Evolutionary conservation across 768 basidiomycete species (phyloP), one percentile per base, ranked within the genome.

Genomic region (Postia placenta): DNA sequence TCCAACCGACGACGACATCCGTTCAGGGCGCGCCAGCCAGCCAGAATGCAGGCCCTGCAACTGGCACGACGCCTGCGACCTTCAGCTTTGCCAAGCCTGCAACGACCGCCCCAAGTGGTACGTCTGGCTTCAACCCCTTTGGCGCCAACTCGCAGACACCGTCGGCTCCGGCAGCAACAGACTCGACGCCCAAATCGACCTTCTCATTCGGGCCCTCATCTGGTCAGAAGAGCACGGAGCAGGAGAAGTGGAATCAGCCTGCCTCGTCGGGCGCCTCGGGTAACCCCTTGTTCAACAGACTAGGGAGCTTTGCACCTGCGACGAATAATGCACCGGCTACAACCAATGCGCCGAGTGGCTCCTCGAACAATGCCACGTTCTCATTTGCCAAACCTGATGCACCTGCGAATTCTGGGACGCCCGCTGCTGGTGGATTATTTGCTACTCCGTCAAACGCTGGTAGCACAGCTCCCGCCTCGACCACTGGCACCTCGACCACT

Each of bases 21-120:
- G n/a, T n/a, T n/a, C n/a, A n/a, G n/a, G n/a, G n/a, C n/a, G n/a
- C n/a, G n/a, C n/a, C n/a, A n/a, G n/a, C n/a, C n/a, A n/a, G n/a
- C n/a, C n/a, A n/a, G n/a, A n/a, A n/a, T n/a, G n/a, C 37, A 5
- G 33, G 52, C 66, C 22, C 65, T 61, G 4, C 47, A 2, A 19
- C 47, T n/a, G 41, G 26, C 7, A 17, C 35, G 25, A n/a, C 37
- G 23, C 24, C 47, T 19, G 2, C 3, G n/a, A 23, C 52, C 5
- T 55, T 54, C 47, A 37, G 38, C 1, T 53, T 54, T 28, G 51
- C 28, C 2, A 49, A 42, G 3, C 41, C 47, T 9, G 35, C 49
- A 4, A 42, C 49, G 12, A 51, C 38, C 15, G 30, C 47, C 2
- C 25, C 48, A 19, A 12, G 26, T 12, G 37, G 39, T 30, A 17